phyloP scores from a whole-genome alignment of 176 grass and related monocot genomes.

The Poa pratensis region DNA sequence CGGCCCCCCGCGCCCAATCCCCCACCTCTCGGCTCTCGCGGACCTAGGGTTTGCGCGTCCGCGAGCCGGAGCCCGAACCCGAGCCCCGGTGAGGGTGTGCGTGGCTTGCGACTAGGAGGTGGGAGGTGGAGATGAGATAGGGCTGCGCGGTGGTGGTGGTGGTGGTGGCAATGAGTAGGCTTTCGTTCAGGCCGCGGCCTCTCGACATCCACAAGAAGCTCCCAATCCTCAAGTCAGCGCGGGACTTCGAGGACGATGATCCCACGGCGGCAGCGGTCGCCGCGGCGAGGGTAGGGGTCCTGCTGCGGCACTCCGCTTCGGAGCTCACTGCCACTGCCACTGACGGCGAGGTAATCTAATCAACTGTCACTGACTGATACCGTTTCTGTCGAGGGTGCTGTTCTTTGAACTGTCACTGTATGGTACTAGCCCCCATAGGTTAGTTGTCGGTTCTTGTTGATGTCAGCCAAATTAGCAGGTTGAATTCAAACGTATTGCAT shows the following conservation, averaged over 20 bases:
- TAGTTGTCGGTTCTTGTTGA: neutral
- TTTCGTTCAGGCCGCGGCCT: conserved; percentile 91
- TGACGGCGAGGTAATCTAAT: conserved; percentile 45
- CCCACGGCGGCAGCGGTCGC: conserved; percentile 30
- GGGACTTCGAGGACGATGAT: conserved; percentile 96
- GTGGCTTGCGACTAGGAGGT: conserved; percentile 5
- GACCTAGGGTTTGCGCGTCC: conserved; percentile 49
- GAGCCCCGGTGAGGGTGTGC: neutral
- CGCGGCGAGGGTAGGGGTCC: conserved; percentile 40
- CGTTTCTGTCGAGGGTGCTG: conserved; percentile 11
- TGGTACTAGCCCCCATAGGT: neutral
- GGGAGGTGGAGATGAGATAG: conserved; percentile 60
- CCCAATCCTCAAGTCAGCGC: conserved; percentile 81
- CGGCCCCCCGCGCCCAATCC: neutral
- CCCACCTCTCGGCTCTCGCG: neutral
- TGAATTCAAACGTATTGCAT: conserved; percentile 34
- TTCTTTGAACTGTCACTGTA: conserved; percentile 20
- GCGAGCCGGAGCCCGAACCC: neutral
- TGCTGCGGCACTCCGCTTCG: conserved; percentile 46
- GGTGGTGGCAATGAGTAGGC: conserved; percentile 84
- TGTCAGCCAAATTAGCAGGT: neutral
- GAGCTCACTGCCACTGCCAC: conserved; percentile 51
- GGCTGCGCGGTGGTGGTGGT: neutral
- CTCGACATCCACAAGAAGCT: conserved; percentile 99
- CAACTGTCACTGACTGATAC: neutral